Percentiles rank a stretch among this genome's conserved stretches.
Conservation (phyloP, 768 basidiomycete species). For the Auricularia heimuer region DNA sequence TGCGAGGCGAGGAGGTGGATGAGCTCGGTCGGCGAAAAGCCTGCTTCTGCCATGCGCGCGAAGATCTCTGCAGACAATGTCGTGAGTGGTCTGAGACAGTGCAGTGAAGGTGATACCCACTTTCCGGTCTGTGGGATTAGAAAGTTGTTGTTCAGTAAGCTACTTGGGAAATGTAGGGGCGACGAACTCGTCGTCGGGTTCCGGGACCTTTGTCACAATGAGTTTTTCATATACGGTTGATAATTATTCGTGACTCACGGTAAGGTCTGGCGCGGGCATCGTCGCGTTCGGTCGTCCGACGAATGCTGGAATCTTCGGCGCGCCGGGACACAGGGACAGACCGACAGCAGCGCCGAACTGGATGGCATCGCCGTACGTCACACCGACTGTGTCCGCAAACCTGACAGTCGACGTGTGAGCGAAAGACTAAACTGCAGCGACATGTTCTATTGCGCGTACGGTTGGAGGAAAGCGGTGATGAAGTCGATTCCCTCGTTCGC, state of each 20-base stretch:
- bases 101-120: too few relatives aligned
- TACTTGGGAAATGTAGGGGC: too few relatives aligned
- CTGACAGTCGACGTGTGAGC: neutral
- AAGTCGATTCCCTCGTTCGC: neutral
- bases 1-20: conserved; percentile 17
- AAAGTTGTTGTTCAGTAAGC: too few relatives aligned
- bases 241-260: conserved; percentile 13
- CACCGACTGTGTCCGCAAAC: neutral
- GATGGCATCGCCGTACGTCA: conserved; percentile 16
- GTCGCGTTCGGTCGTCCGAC: conserved; percentile 12
- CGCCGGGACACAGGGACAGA: conserved; percentile 20
- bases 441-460: neutral
- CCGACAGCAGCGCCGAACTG: conserved; percentile 21
- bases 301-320: conserved; percentile 18
- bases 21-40: conserved; percentile 14
- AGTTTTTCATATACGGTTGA: too few relatives aligned
- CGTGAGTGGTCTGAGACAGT: too few relatives aligned
- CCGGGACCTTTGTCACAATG: too few relatives aligned
- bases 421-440: neutral
- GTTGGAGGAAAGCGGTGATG: neutral
- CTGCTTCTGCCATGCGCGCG: conserved; percentile 16
- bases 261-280: conserved; percentile 14
- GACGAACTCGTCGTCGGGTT: too few relatives aligned
- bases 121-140: too few relatives aligned
- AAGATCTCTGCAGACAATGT: conserved; percentile 9